These are phyloP conservation scores for Helotiales sp. DNA, from an alignment of 2,329 filamentous ascomycete species.

Conservation along the genomic window DNA sequence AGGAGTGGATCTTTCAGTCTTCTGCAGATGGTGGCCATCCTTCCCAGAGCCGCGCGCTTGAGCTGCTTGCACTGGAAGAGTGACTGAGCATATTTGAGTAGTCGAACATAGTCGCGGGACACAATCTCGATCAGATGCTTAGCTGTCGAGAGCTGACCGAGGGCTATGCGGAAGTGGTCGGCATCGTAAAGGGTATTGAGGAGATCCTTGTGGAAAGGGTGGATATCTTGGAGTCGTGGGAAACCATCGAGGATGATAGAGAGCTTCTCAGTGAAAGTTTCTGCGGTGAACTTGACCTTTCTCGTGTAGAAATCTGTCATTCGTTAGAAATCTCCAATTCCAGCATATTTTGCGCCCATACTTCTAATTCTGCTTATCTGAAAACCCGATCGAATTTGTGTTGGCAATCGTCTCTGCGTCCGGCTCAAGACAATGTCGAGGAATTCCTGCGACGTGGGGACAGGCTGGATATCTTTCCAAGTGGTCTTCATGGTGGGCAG, in stretches of 20 bases:
- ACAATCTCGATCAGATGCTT: slow-evolving; percentile 97
- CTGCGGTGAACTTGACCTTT: slow-evolving; percentile 97
- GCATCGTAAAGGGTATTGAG: slow-evolving; percentile 99
- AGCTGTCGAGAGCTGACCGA: slow-evolving; percentile 92
- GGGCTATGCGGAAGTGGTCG: slow-evolving; percentile 95
- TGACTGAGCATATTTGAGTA: slow-evolving; percentile 94
- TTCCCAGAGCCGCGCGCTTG: slow-evolving; percentile 91
- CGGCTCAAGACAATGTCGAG: slow-evolving; percentile 94
- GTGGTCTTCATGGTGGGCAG: slow-evolving; percentile 57
- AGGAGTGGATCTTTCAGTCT: slow-evolving; percentile 90
- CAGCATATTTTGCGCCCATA: slow-evolving; percentile 27
- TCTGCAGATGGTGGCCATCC: slow-evolving; percentile 97
- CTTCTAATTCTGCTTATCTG: slow-evolving; percentile 89
- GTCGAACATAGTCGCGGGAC: slow-evolving; percentile 90
- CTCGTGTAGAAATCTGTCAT: slow-evolving; percentile 84
- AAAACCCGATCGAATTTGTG: slow-evolving; percentile 94
- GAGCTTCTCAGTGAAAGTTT: slow-evolving; percentile 95
- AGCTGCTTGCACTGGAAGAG: slow-evolving; percentile 99
- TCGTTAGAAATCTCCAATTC: slow-evolving; percentile 21
- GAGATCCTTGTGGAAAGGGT: slow-evolving; percentile 82
- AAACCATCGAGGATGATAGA: slow-evolving; percentile 89
- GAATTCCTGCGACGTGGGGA: slow-evolving; percentile 92
- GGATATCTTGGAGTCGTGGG: slow-evolving; percentile 88
- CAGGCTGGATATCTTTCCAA: slow-evolving; percentile 79
- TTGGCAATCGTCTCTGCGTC: slow-evolving; percentile 89